Conservation (phyloP, 108 stramenopile species). For the Fragilaria crotonensis region DNA sequence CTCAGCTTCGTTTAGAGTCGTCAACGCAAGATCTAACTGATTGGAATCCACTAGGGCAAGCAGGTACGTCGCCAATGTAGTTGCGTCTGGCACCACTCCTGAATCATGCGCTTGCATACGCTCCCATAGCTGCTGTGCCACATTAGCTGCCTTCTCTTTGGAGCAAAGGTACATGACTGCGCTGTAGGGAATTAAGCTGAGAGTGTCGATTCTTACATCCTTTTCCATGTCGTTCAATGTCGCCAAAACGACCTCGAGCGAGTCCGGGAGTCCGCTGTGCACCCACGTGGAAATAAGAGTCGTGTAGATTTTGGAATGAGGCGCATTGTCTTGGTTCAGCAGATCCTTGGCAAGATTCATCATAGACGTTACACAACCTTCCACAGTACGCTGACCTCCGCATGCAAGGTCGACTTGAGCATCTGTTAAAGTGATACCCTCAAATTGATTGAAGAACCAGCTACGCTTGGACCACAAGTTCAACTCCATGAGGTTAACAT, state of each 20-base stretch:
- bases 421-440: not conserved
- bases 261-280: not conserved
- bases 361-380: not conserved
- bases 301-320: not conserved
- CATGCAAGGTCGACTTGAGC: not conserved
- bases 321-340: not conserved
- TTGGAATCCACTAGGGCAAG: not conserved
- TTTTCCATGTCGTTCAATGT: not conserved
- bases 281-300: not conserved
- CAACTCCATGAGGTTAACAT: not conserved
- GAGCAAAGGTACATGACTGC: not conserved
- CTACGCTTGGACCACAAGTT: conserved; percentile 3
- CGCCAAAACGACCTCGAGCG: not conserved
- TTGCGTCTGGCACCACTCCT: not conserved
- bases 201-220: not conserved
- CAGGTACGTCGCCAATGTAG: conserved; percentile 3
- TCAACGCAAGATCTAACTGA: conserved; percentile 6
- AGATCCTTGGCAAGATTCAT: not conserved
- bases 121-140: not conserved
- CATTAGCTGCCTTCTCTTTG: not conserved
- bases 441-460: conserved; percentile 2
- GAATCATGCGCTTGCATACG: not conserved
- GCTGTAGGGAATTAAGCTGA: not conserved
- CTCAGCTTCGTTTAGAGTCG: conserved; percentile 31
- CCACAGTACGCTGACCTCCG: not conserved